Conservation (phyloP, 352 stramenopile genomes). For the Phytophthora melonis region DNA sequence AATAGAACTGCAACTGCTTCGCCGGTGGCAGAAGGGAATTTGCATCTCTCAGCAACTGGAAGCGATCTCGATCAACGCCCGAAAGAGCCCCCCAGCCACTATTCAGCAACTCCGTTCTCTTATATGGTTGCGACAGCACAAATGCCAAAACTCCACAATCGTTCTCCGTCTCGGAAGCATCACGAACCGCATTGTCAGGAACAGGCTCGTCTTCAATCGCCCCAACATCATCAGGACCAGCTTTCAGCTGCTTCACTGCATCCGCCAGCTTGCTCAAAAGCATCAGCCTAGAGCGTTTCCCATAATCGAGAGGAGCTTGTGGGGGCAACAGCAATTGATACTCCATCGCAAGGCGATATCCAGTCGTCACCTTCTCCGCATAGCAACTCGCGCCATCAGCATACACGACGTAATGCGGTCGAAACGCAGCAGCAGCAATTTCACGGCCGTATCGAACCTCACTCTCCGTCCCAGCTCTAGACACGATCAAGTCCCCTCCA, state of each 20-base stretch:
- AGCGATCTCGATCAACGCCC: conserved; percentile 11
- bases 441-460: conserved; percentile 1
- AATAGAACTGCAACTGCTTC: conserved; percentile 21
- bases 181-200: neutral
- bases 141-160: neutral
- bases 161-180: neutral
- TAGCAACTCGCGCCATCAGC: neutral
- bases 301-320: neutral
- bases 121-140: conserved; percentile 7
- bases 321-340: conserved; percentile 14
- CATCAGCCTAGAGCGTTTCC: neutral
- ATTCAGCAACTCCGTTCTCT: neutral
- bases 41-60: neutral
- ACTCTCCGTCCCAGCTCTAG: neutral
- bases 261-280: neutral
- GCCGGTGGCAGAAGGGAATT: conserved; percentile 11
- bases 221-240: neutral
- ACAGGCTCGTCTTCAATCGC: neutral
- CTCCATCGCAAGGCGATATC: conserved; percentile 6
- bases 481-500: conserved; percentile 10
- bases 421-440: neutral
- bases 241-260: conserved; percentile 3
- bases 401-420: conserved; percentile 21
- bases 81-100: neutral
- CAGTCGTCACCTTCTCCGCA: conserved; percentile 14